Base-by-base conservation (phyloP, 306 rosid species). In the Begonia loranthoides region DNA sequence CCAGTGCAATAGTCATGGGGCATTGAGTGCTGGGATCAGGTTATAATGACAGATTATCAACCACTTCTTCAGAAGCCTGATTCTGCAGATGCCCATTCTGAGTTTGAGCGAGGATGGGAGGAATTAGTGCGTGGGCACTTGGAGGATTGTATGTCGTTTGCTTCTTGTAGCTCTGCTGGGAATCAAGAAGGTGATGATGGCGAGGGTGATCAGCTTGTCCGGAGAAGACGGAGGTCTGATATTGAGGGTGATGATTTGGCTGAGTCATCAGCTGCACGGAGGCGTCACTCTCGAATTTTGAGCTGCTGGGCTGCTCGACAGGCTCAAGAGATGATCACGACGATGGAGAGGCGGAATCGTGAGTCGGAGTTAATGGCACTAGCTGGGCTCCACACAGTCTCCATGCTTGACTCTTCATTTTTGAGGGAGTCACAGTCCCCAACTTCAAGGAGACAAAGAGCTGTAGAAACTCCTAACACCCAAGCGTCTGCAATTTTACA, bases 241-340 rank as follows among this genome's bases (percentile, higher is more conserved):
- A 78, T 86, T 64, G 99, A 86, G 60, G 94, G 87, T 41, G 83
- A 92, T 68, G 94, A 86, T 83, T 73, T 92, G 61, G 99, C 94
- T 0, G 99, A 92, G 69, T 92, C 99, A 0, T 92, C 99, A 0
- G 99, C 95, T 44, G 87, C 87, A 4, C 75, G 87, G 17, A 64
- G 93, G 34, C 84, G 85, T 57, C 99, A 92, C 64, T 92, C 99
- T 0, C 71, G 93, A 59, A 80, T 86, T 73, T 72, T 92, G 78
- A 83, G 93, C 68, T 67, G 93, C 49, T 87, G 96, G 99, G 99
- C 99, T 59, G 99, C 96, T 1, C 74, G 83, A 54, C 99, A 92
- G 78, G 96, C 99, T 0, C 99, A 92, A 72, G 99, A 92, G 75
- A 92, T 92, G 99, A 92, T 92, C n/a, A 87, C 94, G 7, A 83